Base-by-base conservation (phyloP, 805 yeast species). In the Saturnispora gosingensis region DNA sequence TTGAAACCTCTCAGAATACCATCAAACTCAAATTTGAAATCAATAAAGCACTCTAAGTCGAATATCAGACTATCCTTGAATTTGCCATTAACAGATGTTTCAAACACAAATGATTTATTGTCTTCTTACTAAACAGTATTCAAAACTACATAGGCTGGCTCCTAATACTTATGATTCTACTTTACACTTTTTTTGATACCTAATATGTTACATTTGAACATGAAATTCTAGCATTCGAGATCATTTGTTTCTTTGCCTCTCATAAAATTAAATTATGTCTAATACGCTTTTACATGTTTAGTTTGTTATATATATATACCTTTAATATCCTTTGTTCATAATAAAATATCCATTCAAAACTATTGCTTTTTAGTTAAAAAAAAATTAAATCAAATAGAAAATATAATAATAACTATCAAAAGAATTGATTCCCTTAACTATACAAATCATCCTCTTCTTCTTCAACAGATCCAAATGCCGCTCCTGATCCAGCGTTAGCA, bases 381-480 rank as follows among this genome's bases (percentile, higher is more conserved):
- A 24, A 40, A 40, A 40, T 4, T 15, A 40, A 40, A 27, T 22
- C 24, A 40, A 43, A 49, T 24, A 34, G 45, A 49, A 49, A 35
- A 39, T 24, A 18, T 22, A 32, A n/a, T 34, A 43, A 43, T 43
- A 47, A 38, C 13, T 7, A 28, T 30, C 22, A 34, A 22, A 45
- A 20, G 30, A 28, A 10, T 30, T 47, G 20, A 30, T 24, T 20
- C 24, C 28, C n/a, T 42, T 57, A 71, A 59, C 71, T 69, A 64
- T 71, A 71, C 46, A 71, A 65, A 57, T 71, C 75, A 58, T 71
- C 75, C 52, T 74, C 78, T 44, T 73, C 79, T 15, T 69, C 73
- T 49, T 74, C 81, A 52, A 69, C 80, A 53, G 68, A 65, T 27
- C 76, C 81, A 57, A 76, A 77, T 20, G 79, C 74, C 36, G 77